Conservation (phyloP, 768 basidiomycete genomes). For the Suillus occidentalis region DNA sequence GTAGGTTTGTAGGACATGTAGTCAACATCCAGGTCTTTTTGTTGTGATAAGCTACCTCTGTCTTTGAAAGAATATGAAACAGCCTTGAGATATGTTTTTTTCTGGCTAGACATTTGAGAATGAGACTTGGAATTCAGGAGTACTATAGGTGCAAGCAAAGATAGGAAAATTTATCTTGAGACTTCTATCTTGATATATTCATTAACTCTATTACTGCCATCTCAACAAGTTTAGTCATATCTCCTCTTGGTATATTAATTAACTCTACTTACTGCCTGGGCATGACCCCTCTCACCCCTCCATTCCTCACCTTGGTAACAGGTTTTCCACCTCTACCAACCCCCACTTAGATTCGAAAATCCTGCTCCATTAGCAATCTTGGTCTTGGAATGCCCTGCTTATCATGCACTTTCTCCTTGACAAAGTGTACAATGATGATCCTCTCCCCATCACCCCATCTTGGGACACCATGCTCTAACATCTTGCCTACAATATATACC, state of each 20-base stretch:
- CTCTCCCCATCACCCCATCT: conserved; percentile 1
- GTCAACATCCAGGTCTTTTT: background rate
- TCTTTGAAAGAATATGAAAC: background rate
- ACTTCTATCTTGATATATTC: too few species aligned
- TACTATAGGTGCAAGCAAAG: background rate
- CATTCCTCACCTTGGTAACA: background rate
- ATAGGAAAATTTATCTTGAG: background rate
- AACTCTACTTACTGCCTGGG: background rate
- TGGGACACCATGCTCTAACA: background rate
- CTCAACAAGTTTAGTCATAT: background rate
- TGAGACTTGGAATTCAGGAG: background rate
- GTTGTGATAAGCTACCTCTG: background rate
- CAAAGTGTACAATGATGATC: background rate
- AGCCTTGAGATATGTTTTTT: background rate
- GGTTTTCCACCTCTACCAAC: background rate
- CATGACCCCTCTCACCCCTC: background rate
- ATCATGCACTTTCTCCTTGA: conserved; percentile 5
- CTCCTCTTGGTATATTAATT: background rate
- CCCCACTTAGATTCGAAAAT: background rate
- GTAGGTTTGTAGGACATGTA: background rate
- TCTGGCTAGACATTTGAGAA: background rate
- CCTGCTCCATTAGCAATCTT: background rate
- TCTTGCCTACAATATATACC: background rate
- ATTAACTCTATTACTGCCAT: too few species aligned
- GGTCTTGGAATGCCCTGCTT: background rate